phyloP scores from a whole-genome alignment of 2,329 filamentous ascomycete genomes.

The Pseudogymnoascus sp. region DNA sequence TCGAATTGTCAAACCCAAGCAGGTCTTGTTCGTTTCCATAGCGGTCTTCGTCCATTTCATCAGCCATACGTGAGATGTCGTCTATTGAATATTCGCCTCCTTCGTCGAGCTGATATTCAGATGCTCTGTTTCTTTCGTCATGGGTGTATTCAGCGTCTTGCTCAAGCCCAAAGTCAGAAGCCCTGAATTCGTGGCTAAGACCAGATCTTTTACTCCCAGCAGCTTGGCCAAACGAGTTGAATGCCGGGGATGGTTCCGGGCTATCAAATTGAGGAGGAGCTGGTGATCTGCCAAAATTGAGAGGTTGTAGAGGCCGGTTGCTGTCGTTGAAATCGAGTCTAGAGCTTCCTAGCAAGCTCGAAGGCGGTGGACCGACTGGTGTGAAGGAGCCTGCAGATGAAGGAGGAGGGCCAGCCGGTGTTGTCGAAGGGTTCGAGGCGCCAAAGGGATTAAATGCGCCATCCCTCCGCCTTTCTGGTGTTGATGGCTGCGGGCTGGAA shows the following conservation, averaged over 20 bases:
- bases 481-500: slow-evolving; percentile 29
- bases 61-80: neutral
- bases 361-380: slow-evolving; percentile 44
- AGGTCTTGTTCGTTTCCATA: neutral
- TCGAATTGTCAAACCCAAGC: neutral
- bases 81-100: slow-evolving; percentile 1
- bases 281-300: slow-evolving; percentile 28
- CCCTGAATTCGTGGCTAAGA: slow-evolving; percentile 39
- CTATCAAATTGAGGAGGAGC: slow-evolving; percentile 20
- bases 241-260: slow-evolving; percentile 18
- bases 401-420: slow-evolving; percentile 47
- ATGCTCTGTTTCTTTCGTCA: slow-evolving; percentile 31
- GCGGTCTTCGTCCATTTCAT: slow-evolving; percentile 9
- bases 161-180: slow-evolving; percentile 26
- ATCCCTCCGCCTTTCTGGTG: slow-evolving; percentile 27
- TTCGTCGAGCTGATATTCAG: slow-evolving; percentile 1
- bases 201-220: slow-evolving; percentile 37
- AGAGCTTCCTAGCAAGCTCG: slow-evolving; percentile 43
- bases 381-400: slow-evolving; percentile 46
- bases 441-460: slow-evolving; percentile 23
- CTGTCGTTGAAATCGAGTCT: slow-evolving; percentile 30
- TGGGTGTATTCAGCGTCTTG: slow-evolving; percentile 33
- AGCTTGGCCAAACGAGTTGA: slow-evolving; percentile 19
- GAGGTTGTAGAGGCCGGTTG: slow-evolving; percentile 26
- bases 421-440: slow-evolving; percentile 40